Percentiles rank a stretch among this genome's conserved stretches.
Evolutionary conservation across 495 filamentous ascomycete genomes (phyloP).

Genomic region (Hyaloscypha hepaticicola): DNA sequence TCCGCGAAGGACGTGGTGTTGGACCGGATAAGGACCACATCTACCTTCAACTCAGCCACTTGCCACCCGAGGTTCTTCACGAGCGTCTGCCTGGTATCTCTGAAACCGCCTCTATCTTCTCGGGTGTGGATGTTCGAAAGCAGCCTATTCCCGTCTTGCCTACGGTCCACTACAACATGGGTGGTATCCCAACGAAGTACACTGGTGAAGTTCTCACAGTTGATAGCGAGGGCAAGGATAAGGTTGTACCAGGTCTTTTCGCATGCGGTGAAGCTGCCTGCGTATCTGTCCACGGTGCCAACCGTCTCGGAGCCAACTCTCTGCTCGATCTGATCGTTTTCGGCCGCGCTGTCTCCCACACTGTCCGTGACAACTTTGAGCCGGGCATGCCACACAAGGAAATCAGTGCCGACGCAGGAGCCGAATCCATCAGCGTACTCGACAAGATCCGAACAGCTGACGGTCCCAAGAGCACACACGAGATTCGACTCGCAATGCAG

Average conservation of each 20-base stretch:
- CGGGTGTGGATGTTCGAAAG: conserved; percentile 94
- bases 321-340: conserved; percentile 97
- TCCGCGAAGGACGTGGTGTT: conserved; percentile 93
- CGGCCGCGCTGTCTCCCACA: conserved; percentile 93
- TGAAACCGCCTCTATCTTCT: conserved; percentile 94
- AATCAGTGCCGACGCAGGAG: conserved; percentile 65
- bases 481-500: conserved; percentile 91
- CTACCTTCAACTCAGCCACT: conserved; percentile 92
- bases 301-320: conserved; percentile 96
- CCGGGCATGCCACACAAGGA: conserved; percentile 75
- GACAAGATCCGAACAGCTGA: conserved; percentile 80
- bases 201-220: conserved; percentile 91
- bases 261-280: conserved; percentile 96
- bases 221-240: conserved; percentile 78
- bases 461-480: conserved; percentile 80
- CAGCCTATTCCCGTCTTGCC: conserved; percentile 96
- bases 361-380: conserved; percentile 85
- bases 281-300: conserved; percentile 96
- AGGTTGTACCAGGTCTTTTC: conserved; percentile 93
- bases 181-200: conserved; percentile 95
- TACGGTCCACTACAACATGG: conserved; percentile 99
- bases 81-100: conserved; percentile 98
- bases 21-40: conserved; percentile 96
- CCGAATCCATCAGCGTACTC: conserved; percentile 79
- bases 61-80: conserved; percentile 85